Percentiles rank a stretch among this genome's conserved stretches.
phyloP scores from a whole-genome alignment of 768 basidiomycete species.

The Boletus rubropictus region DNA sequence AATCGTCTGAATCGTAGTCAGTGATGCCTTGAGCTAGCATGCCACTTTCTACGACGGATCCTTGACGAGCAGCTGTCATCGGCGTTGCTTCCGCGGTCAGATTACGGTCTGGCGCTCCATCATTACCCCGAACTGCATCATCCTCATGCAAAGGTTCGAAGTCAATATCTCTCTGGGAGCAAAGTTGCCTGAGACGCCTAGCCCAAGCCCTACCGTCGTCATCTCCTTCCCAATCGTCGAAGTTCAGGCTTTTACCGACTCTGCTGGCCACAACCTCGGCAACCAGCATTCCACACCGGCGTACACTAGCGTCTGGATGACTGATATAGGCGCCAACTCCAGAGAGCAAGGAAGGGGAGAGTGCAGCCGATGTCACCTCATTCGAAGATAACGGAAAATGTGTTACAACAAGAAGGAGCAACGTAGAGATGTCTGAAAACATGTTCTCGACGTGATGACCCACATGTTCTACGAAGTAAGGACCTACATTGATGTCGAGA shows the following conservation, averaged over 20 bases:
- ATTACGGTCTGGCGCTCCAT: constrained; percentile 6
- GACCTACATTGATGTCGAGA: constrained; percentile 69
- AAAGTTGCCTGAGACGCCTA: constrained; percentile 50
- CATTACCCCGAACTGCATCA: constrained; percentile 1
- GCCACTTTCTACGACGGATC: neutral
- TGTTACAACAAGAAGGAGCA: constrained; percentile 61
- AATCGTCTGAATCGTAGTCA: constrained; percentile 75
- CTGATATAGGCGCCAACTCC: constrained; percentile 71
- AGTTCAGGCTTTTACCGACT: constrained; percentile 62
- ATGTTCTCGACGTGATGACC: neutral
- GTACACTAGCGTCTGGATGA: constrained; percentile 69
- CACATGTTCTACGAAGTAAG: neutral
- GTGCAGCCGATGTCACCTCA: constrained; percentile 40
- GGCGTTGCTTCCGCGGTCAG: constrained; percentile 12
- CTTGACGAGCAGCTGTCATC: constrained; percentile 1
- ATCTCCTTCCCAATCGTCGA: constrained; percentile 80
- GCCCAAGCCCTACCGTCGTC: constrained; percentile 63
- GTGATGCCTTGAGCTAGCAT: constrained; percentile 12
- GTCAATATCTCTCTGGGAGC: constrained; percentile 48
- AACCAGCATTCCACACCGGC: constrained; percentile 87
- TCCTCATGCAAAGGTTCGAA: constrained; percentile 29
- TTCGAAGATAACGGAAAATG: constrained; percentile 52
- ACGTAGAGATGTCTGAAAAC: constrained; percentile 61
- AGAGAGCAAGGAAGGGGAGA: constrained; percentile 57
- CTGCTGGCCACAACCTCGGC: constrained; percentile 73